Conservation (phyloP, 75 land plant genomes). For the Selaginella tamariscina region DNA sequence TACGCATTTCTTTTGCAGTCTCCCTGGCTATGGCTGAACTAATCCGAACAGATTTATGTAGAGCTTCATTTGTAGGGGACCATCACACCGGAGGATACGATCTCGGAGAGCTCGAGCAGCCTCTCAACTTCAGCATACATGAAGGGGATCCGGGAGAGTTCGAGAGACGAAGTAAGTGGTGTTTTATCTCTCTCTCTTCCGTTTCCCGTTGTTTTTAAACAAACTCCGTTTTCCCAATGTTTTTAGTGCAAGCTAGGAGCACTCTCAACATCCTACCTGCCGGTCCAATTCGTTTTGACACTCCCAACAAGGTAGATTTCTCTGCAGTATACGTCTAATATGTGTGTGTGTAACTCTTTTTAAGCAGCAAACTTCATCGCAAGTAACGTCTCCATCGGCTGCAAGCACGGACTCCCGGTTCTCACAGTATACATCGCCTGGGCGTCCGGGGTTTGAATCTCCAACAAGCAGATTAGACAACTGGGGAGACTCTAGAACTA, state of each 20-base stretch:
- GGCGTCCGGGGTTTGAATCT: slow-evolving; percentile 1
- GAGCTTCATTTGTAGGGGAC: slow-evolving; percentile 6
- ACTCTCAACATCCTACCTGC: slow-evolving; percentile 8
- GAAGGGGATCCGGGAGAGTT: background rate
- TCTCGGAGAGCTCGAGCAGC: slow-evolving; percentile 13
- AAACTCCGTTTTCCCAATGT: background rate
- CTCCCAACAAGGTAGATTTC: slow-evolving; percentile 2
- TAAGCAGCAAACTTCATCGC: background rate
- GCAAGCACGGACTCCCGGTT: slow-evolving; percentile 9
- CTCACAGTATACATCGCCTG: slow-evolving; percentile 5
- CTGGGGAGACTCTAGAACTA: slow-evolving; percentile 4
- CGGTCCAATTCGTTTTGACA: slow-evolving; percentile 5
- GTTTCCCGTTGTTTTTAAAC: background rate
- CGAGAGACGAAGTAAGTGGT: slow-evolving; percentile 4
- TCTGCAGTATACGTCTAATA: background rate
- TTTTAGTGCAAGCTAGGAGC: background rate
- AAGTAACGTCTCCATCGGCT: slow-evolving; percentile 7
- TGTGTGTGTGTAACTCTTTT: background rate
- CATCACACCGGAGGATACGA: slow-evolving; percentile 1
- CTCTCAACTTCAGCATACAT: background rate
- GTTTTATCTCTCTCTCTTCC: background rate
- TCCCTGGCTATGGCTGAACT: background rate
- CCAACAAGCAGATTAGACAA: slow-evolving; percentile 6
- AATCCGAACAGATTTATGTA: background rate
- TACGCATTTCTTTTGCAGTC: background rate